Base-by-base conservation (phyloP, 176 grass and related monocot species). In the Alopecurus myosuroides region DNA sequence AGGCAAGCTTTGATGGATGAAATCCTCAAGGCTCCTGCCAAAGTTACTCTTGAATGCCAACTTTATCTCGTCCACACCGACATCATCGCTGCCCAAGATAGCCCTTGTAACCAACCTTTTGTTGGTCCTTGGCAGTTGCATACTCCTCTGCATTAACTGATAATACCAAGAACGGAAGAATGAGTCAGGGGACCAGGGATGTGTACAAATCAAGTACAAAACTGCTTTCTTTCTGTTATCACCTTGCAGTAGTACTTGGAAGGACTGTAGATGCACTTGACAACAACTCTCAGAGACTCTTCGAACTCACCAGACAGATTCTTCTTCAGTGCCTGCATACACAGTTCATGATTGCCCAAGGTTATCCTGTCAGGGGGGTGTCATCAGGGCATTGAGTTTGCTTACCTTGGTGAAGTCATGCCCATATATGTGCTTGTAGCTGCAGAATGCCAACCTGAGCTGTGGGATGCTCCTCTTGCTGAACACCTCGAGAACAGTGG, bases 381-480 rank as follows among this genome's bases (percentile, higher is more conserved):
- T 12, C 15, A 39, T 70, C 18, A 68, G 63, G 10, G 1, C 3
- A 14, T 48, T 63, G 56, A 22, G 17, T 46, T 8, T 42, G 14
- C 74, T 89, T 86, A 88, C 97, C 81, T 98, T 95, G 81, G 77
- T 92, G 37, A 94, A 98, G 30, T 98, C 97, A 88, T 85, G 80
- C 23, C 97, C 97, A 28, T 95, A 98, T 52, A 98, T 98, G 55
- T 91, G 97, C 70, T 95, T 98, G 81, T 98, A 98, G 77, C 91
- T 94, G 78, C 69, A 89, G 78, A 98, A 85, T 40, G 97, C 91
- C 71, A 98, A 70, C 63, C 89, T 98, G 41, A 98, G 86, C 85
- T 98, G 93, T 19, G 91, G 97, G 70, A 94, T 94, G 86, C 97
- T 98, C 85, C 97, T 95, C 89, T 95, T 98, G 84, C 97, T 98